Percentiles rank a stretch among this genome's conserved stretches.
Evolutionary conservation across 2,329 filamentous ascomycete genomes (phyloP).

Genomic region (Stachybotrys elegans): DNA sequence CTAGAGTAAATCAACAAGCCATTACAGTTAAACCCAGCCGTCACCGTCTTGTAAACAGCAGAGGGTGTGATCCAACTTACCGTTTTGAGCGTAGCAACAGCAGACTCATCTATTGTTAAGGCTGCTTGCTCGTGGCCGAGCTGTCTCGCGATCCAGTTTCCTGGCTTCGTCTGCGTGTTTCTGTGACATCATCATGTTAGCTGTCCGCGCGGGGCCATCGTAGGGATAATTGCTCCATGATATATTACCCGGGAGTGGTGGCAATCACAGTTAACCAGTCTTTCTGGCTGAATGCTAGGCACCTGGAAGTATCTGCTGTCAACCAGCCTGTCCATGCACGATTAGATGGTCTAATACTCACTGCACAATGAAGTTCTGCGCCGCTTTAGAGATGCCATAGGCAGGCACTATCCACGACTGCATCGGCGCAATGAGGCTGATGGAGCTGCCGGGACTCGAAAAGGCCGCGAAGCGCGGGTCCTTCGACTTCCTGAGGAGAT

Average conservation of each 20-base stretch:
- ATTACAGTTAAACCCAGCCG: too few relatives aligned
- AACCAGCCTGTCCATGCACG: background rate
- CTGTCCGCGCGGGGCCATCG: background rate
- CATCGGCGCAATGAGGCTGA: background rate
- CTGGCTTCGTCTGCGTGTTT: background rate
- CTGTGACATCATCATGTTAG: background rate
- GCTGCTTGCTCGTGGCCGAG: background rate
- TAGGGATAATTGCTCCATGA: background rate
- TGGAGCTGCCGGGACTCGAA: constrained; percentile 1
- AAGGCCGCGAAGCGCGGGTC: background rate
- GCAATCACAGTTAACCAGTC: background rate
- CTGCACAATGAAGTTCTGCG: constrained; percentile 1
- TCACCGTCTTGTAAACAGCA: background rate
- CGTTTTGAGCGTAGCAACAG: background rate
- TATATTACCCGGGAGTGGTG: background rate
- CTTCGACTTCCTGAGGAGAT: background rate
- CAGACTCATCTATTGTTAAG: background rate
- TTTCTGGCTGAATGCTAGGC: background rate
- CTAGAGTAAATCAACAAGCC: background rate
- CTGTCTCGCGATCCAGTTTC: background rate
- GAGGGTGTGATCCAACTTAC: background rate
- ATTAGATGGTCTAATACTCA: background rate
- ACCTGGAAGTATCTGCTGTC: background rate
- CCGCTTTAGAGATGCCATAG: constrained; percentile 1
- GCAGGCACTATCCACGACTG: background rate